phyloP scores from a whole-genome alignment of 1,284 basidiomycete species.

The Testicularia cyperi region DNA sequence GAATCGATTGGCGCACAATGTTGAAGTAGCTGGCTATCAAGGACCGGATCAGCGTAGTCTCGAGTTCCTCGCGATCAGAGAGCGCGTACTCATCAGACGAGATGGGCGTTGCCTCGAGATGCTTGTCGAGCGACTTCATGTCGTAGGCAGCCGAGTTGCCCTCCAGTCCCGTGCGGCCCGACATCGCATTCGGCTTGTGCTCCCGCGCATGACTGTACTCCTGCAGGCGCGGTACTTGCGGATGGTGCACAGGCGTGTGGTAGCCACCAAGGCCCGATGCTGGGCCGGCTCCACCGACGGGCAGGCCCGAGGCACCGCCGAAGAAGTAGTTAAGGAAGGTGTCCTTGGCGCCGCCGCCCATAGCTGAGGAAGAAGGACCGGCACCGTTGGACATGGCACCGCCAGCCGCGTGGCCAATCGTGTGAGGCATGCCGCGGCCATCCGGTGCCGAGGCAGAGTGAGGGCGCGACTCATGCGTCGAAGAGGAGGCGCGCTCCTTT shows the following conservation, averaged over 20 bases:
- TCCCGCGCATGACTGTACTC: slow-evolving; percentile 27
- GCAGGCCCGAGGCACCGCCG: slow-evolving; percentile 50
- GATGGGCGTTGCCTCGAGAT: slow-evolving; percentile 67
- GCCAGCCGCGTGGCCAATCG: slow-evolving; percentile 32
- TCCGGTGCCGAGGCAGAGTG: slow-evolving; percentile 32
- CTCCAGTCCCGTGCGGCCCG: slow-evolving; percentile 69
- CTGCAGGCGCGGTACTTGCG: slow-evolving; percentile 16
- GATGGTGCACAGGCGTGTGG: slow-evolving; percentile 20
- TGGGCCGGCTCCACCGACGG: slow-evolving; percentile 37
- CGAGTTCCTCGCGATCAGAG: slow-evolving; percentile 87
- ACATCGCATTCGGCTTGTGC: slow-evolving; percentile 60
- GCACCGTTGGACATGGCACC: slow-evolving; percentile 8
- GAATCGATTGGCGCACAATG: slow-evolving; percentile 93
- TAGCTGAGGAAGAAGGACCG: not conserved
- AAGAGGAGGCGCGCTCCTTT: slow-evolving; percentile 27
- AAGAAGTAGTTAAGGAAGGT: slow-evolving; percentile 60
- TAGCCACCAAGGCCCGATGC: slow-evolving; percentile 36
- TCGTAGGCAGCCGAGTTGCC: slow-evolving; percentile 85
- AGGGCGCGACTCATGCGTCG: slow-evolving; percentile 18
- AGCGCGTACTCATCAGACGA: slow-evolving; percentile 67
- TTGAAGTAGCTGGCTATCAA: slow-evolving; percentile 94
- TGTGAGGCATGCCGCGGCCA: slow-evolving; percentile 19
- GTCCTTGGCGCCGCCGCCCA: slow-evolving; percentile 34
- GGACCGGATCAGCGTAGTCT: slow-evolving; percentile 88
- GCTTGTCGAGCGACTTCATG: slow-evolving; percentile 97